Percentiles rank a stretch among this genome's conserved stretches.
phyloP scores from a whole-genome alignment of 441 rosid species.

The Manihot esculenta region DNA sequence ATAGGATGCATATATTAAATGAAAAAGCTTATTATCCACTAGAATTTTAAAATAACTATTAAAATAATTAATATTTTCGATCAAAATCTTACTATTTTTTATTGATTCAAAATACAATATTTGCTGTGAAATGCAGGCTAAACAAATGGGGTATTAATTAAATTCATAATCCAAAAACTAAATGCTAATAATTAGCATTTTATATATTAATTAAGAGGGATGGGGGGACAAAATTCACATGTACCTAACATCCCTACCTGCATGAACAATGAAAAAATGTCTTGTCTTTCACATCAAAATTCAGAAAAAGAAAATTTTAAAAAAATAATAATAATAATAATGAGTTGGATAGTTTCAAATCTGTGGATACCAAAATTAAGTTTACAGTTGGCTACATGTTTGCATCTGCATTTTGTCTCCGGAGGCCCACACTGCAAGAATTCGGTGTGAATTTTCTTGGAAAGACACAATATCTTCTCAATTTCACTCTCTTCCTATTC shows the following conservation, averaged over 20 bases:
- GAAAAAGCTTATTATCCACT: too few relatives aligned
- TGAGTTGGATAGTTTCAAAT: constrained; percentile 25
- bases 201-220: background rate
- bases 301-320: too few relatives aligned
- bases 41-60: too few relatives aligned
- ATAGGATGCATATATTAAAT: too few relatives aligned
- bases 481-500: background rate
- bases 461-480: background rate
- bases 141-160: background rate
- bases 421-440: constrained; percentile 19
- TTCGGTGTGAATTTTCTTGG: constrained; percentile 24
- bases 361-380: constrained; percentile 2
- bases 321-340: too few relatives aligned
- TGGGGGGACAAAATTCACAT: constrained; percentile 14
- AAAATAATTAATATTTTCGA: too few relatives aligned
- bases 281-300: constrained; percentile 30
- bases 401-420: constrained; percentile 25
- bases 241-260: background rate
- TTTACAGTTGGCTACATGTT: constrained; percentile 28
- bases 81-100: too few relatives aligned
- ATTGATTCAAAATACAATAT: background rate
- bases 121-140: background rate
- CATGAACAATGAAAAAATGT: constrained; percentile 8
- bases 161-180: background rate
- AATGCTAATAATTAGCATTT: background rate